Conservation (phyloP, 2,329 filamentous ascomycete species). For the Tolypocladium album region DNA sequence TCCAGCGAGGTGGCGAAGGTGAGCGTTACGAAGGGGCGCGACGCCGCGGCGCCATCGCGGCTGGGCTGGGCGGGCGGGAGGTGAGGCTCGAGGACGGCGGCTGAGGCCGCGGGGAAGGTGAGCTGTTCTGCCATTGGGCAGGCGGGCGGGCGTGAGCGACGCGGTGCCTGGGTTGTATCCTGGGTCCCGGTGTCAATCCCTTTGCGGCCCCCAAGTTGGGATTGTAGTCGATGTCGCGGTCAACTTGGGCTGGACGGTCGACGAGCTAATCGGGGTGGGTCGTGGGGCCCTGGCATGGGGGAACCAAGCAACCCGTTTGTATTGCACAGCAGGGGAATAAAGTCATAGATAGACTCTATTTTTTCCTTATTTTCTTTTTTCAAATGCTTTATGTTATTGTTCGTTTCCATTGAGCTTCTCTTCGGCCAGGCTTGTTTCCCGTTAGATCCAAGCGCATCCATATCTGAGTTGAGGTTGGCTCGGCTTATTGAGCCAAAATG, state of each 20-base stretch:
- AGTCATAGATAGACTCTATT: no score
- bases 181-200: background rate
- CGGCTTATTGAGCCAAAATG: no score
- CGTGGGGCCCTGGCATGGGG: background rate
- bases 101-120: conserved; percentile 19
- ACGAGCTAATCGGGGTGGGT: no score
- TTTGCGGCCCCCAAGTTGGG: background rate
- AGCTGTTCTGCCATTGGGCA: conserved; percentile 24
- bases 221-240: background rate
- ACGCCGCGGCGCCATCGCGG: background rate
- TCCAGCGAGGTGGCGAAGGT: conserved; percentile 91
- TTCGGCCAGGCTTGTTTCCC: no score
- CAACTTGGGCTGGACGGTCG: no score
- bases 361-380: no score
- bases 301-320: no score
- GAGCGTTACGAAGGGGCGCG: conserved; percentile 54
- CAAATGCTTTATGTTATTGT: no score
- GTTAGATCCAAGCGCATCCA: no score
- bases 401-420: background rate
- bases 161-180: conserved; percentile 12
- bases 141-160: conserved; percentile 2
- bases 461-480: no score
- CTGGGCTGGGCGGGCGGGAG: conserved; percentile 13
- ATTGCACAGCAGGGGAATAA: no score
- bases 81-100: conserved; percentile 19